phyloP scores from a whole-genome alignment of 371 early-diverging fungal genomes.

The Mortierella sp. region DNA sequence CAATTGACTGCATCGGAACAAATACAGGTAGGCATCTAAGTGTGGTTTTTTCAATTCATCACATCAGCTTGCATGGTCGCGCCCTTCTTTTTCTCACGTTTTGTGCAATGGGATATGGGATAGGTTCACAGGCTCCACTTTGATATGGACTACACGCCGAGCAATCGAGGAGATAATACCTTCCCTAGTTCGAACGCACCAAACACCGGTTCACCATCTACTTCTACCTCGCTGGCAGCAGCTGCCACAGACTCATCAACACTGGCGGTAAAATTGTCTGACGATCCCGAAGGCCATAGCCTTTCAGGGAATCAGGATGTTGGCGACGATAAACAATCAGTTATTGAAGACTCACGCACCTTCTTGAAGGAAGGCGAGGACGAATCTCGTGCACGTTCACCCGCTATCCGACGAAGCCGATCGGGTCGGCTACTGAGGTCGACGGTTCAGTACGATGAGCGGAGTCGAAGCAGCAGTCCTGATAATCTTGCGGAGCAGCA shows the following conservation, averaged over 20 bases:
- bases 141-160: constrained; percentile 30
- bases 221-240: constrained; percentile 21
- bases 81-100: not conserved
- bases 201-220: constrained; percentile 16
- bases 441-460: constrained; percentile 42
- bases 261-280: constrained; percentile 38
- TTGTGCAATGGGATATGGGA: not conserved
- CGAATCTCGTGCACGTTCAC: constrained; percentile 6
- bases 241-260: constrained; percentile 44
- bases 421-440: constrained; percentile 40
- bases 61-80: not conserved
- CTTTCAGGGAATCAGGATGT: constrained; percentile 8
- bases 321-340: constrained; percentile 8
- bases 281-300: constrained; percentile 22
- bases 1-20: constrained; percentile 7
- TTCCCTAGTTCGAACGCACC: constrained; percentile 12
- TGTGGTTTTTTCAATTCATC: too few relatives aligned
- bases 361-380: constrained; percentile 15
- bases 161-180: constrained; percentile 17
- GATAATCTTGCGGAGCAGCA: constrained; percentile 13
- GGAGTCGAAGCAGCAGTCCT: constrained; percentile 25
- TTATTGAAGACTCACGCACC: constrained; percentile 8
- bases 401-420: constrained; percentile 34
- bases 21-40: constrained; percentile 8
- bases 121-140: constrained; percentile 14